phyloP scores from a whole-genome alignment of 1,139 yeast species.

The Saccharomyces hybrid region DNA sequence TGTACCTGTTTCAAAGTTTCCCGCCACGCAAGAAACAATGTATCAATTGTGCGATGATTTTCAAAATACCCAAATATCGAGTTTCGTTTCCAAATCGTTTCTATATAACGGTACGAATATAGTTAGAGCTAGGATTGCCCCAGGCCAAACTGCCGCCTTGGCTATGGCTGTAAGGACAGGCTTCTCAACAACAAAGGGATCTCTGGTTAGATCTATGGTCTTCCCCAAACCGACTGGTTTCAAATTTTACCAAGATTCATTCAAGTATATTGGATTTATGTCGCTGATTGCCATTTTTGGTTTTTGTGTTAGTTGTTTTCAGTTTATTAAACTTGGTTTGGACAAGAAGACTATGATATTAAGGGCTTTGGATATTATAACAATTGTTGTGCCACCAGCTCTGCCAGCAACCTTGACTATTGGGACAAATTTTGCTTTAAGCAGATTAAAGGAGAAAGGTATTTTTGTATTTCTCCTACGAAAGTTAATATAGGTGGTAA shows the following conservation, averaged over 20 bases:
- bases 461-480: constrained; percentile 87
- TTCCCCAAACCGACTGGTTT: constrained; percentile 93
- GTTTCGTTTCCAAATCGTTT: constrained; percentile 62
- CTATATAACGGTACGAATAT: constrained; percentile 84
- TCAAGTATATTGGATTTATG: constrained; percentile 94
- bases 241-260: constrained; percentile 88
- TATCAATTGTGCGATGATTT: constrained; percentile 47
- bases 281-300: constrained; percentile 77
- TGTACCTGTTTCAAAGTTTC: constrained; percentile 81
- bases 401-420: constrained; percentile 94
- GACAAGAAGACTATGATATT: constrained; percentile 63
- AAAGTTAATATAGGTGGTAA: constrained; percentile 93
- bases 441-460: constrained; percentile 56
- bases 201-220: constrained; percentile 86
- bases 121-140: constrained; percentile 66
- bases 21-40: constrained; percentile 59
- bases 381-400: constrained; percentile 98
- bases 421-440: constrained; percentile 87
- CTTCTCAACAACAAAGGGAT: constrained; percentile 93
- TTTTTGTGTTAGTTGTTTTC: constrained; percentile 72
- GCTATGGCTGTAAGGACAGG: constrained; percentile 89
- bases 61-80: constrained; percentile 49
- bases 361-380: constrained; percentile 85
- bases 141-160: constrained; percentile 46
- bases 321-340: constrained; percentile 70